Percentiles rank a stretch among this genome's conserved stretches.
Evolutionary conservation across 1,139 yeast genomes (phyloP).

Genomic region (Scheffersomyces illinoinensis): DNA sequence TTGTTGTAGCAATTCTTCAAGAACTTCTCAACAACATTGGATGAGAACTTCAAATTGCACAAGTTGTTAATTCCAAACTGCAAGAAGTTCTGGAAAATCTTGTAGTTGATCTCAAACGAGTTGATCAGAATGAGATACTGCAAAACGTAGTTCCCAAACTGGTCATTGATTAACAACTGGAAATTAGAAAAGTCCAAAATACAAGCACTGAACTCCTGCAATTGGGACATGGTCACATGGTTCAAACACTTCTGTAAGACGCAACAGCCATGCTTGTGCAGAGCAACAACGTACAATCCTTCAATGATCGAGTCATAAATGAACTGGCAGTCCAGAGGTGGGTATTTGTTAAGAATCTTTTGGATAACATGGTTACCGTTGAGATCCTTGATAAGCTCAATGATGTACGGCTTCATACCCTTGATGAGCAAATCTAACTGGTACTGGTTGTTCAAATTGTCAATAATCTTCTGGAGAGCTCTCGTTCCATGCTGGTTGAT

Average conservation of each 20-base stretch:
- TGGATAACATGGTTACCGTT: slow-evolving; percentile 53
- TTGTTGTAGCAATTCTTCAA: slow-evolving; percentile 44
- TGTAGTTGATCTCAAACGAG: slow-evolving; percentile 36
- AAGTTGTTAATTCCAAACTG: slow-evolving; percentile 36
- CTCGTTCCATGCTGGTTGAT: slow-evolving; percentile 49
- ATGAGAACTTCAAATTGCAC: slow-evolving; percentile 47
- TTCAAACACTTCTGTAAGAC: slow-evolving; percentile 49
- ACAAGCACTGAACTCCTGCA: slow-evolving; percentile 34
- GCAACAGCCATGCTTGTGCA: slow-evolving; percentile 53
- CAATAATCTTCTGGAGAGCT: slow-evolving; percentile 48
- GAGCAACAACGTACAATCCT: slow-evolving; percentile 43
- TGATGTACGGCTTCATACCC: slow-evolving; percentile 56
- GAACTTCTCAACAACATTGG: slow-evolving; percentile 49
- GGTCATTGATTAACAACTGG: slow-evolving; percentile 38
- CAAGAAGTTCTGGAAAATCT: slow-evolving; percentile 36
- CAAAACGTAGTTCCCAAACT: slow-evolving; percentile 50
- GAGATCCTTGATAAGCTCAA: slow-evolving; percentile 44
- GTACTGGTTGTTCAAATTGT: slow-evolving; percentile 33
- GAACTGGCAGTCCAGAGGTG: slow-evolving; percentile 41
- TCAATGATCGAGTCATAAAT: slow-evolving; percentile 42
- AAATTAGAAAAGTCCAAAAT: slow-evolving; percentile 39
- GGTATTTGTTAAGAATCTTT: slow-evolving; percentile 44
- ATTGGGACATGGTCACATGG: slow-evolving; percentile 42
- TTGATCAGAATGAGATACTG: slow-evolving; percentile 47
- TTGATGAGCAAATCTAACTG: slow-evolving; percentile 46